Percentiles rank a stretch among this genome's conserved stretches.
Evolutionary conservation across 2,329 filamentous ascomycete genomes (phyloP).

Genomic region (Sporothrix protearum): DNA sequence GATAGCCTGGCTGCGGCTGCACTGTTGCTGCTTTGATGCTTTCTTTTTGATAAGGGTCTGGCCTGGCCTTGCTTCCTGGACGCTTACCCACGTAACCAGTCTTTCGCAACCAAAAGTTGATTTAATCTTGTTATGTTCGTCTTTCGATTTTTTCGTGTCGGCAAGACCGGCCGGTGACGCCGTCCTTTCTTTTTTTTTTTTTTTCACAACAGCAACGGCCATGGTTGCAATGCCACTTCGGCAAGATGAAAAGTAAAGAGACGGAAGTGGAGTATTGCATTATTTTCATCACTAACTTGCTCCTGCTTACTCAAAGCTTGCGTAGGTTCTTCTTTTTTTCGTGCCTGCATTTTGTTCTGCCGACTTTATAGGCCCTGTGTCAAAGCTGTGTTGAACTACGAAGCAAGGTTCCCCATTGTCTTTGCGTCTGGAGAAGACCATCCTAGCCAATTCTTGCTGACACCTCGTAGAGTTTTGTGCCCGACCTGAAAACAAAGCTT

Average conservation of each 20-base stretch:
- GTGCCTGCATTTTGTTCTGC: not conserved
- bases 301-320: not conserved
- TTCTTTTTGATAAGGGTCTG: not conserved
- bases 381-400: slow-evolving; percentile 14
- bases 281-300: not conserved
- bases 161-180: not conserved
- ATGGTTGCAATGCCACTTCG: not conserved
- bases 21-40: not conserved
- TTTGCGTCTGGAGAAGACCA: slow-evolving; percentile 9
- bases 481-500: not conserved
- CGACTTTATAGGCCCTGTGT: not conserved
- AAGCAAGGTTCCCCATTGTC: slow-evolving; percentile 12
- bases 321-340: not conserved
- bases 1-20: not conserved
- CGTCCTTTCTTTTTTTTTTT: not conserved
- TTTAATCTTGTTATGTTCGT: not conserved
- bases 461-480: slow-evolving; percentile 12
- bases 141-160: not conserved
- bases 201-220: not conserved
- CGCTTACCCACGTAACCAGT: not conserved
- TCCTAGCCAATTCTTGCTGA: not conserved
- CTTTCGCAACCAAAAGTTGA: not conserved
- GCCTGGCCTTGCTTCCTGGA: not conserved
- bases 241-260: not conserved
- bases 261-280: not conserved